phyloP scores from a whole-genome alignment of 2,329 filamentous ascomycete species.

The Sporothrix brunneoviolacea region DNA sequence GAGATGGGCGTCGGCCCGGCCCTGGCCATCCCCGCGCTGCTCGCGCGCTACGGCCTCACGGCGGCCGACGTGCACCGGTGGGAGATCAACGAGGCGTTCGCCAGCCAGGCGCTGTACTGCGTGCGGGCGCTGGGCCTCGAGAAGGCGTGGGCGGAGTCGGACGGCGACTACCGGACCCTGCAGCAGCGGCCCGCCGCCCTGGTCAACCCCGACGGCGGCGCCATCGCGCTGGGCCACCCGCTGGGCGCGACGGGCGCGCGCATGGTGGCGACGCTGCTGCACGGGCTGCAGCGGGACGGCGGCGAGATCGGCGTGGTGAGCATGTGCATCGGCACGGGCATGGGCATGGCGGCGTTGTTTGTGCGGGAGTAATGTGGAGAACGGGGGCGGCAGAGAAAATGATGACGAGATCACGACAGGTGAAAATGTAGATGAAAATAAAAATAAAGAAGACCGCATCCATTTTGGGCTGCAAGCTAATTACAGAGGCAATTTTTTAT shows the following conservation, averaged over 20 bases:
- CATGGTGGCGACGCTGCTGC: conserved; percentile 65
- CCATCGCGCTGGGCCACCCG: conserved; percentile 89
- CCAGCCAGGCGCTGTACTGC: conserved; percentile 62
- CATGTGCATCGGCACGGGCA: conserved; percentile 84
- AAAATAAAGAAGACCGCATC: too few species aligned
- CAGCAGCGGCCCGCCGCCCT: conserved; percentile 36
- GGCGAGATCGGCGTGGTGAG: conserved; percentile 77
- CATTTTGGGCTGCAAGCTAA: too few species aligned
- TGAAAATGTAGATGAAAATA: too few species aligned
- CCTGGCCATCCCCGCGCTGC: conserved; percentile 73
- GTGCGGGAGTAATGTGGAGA: conserved; percentile 23
- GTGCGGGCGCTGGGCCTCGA: conserved; percentile 63
- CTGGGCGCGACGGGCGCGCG: conserved; percentile 82
- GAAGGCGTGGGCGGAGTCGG: conserved; percentile 45
- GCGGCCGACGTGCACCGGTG: conserved; percentile 70
- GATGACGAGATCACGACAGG: too few species aligned
- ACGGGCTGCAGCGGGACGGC: conserved; percentile 61
- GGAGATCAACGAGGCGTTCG: conserved; percentile 88
- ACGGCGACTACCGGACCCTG: background rate
- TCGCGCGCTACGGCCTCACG: conserved; percentile 60
- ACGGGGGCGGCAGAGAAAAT: background rate
- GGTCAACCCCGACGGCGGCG: conserved; percentile 88
- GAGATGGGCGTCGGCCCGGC: conserved; percentile 94
- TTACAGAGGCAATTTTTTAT: too few species aligned
- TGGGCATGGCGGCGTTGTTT: conserved; percentile 51